phyloP scores from a whole-genome alignment of 495 filamentous ascomycete genomes.

The Hypoxylon lienhwacheense region DNA sequence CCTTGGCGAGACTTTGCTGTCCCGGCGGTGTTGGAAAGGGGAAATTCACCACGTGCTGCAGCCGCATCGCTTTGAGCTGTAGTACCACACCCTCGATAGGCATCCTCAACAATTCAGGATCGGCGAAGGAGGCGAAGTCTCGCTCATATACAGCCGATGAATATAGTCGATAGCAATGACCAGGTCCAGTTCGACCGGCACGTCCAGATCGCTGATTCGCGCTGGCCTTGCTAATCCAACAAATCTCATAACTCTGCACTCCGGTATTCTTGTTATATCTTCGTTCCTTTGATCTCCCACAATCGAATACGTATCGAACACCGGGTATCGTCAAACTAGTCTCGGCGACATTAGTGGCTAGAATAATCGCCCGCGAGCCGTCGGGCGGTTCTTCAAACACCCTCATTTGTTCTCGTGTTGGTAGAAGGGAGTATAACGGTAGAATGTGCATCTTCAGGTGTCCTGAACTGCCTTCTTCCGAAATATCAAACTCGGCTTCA shows the following conservation, averaged over 20 bases:
- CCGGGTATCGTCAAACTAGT: slow-evolving; percentile 96
- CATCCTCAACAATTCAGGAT: slow-evolving; percentile 87
- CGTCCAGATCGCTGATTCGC: slow-evolving; percentile 91
- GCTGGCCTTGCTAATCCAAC: slow-evolving; percentile 97
- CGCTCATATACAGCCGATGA: slow-evolving; percentile 92
- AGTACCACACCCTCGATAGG: slow-evolving; percentile 91
- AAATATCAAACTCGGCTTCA: slow-evolving; percentile 62
- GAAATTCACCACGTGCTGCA: slow-evolving; percentile 89
- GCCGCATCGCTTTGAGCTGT: slow-evolving; percentile 92
- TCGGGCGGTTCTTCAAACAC: slow-evolving; percentile 91
- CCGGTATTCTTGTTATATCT: slow-evolving; percentile 81
- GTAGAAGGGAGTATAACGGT: slow-evolving; percentile 91
- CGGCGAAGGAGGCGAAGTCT: slow-evolving; percentile 82
- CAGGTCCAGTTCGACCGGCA: slow-evolving; percentile 92
- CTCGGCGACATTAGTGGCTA: slow-evolving; percentile 97
- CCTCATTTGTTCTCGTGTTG: slow-evolving; percentile 85
- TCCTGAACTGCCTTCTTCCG: slow-evolving; percentile 53
- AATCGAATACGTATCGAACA: slow-evolving; percentile 93
- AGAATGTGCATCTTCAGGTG: slow-evolving; percentile 75
- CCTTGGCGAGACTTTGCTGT: slow-evolving; percentile 73
- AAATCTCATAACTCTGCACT: slow-evolving; percentile 92
- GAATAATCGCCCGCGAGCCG: slow-evolving; percentile 80
- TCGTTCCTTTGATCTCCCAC: slow-evolving; percentile 87
- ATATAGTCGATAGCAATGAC: slow-evolving; percentile 93
- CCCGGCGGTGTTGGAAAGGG: slow-evolving; percentile 96